Percentiles rank a stretch among this genome's conserved stretches.
phyloP scores from a whole-genome alignment of 2,329 filamentous ascomycete species.

The Penicillium sp. region DNA sequence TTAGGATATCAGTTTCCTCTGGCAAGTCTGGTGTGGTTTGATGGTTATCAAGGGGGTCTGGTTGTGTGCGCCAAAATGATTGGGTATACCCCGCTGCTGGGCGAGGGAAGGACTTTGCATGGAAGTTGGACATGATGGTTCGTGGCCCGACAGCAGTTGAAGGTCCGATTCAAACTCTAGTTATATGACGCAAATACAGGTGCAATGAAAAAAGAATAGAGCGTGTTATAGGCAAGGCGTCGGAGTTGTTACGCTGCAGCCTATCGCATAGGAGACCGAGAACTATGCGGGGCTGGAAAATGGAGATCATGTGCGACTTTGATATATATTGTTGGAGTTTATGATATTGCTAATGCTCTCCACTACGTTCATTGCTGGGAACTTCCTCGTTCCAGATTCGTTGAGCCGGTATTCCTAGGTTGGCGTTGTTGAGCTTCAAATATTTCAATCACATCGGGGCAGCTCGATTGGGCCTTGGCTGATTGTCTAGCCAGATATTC shows the following conservation, averaged over 20 bases:
- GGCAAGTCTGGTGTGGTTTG: constrained; percentile 30
- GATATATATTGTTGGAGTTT: neutral
- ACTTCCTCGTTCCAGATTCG: neutral
- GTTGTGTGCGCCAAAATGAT: constrained; percentile 8
- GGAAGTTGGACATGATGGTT: neutral
- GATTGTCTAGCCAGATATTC: constrained; percentile 9
- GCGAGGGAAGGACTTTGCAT: constrained; percentile 1
- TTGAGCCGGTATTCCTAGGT: neutral
- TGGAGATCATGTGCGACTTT: too few species aligned
- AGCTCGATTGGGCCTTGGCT: constrained; percentile 1
- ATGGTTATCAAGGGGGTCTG: neutral
- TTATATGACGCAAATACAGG: neutral
- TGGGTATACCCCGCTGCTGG: constrained; percentile 3
- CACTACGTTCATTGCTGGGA: neutral
- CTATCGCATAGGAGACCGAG: neutral
- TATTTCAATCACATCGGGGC: neutral
- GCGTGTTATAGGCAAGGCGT: neutral
- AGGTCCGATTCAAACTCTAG: neutral
- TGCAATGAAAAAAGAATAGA: neutral
- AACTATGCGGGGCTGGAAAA: neutral
- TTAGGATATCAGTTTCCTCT: constrained; percentile 40
- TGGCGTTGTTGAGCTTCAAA: constrained; percentile 10
- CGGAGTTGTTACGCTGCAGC: neutral
- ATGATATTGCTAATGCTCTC: neutral
- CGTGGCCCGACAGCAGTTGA: neutral